These are phyloP conservation scores for Stagonosporopsis rhizophila DNA, from an alignment of 2,329 filamentous ascomycete species.

Conservation along the genomic window DNA sequence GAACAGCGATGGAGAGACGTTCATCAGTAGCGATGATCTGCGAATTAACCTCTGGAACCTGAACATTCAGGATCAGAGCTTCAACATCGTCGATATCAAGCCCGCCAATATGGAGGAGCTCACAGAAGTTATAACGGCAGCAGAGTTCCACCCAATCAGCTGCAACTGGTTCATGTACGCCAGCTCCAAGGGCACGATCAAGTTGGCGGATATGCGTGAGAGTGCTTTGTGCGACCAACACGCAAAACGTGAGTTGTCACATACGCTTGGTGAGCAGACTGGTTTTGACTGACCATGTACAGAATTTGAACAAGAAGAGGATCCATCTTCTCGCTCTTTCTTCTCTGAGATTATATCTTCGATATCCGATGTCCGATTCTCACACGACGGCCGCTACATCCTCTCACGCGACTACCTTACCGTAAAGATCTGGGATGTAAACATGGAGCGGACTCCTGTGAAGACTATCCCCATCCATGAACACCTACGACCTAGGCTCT, in stretches of 20 bases:
- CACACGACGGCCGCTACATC: slow-evolving; percentile 94
- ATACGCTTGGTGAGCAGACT: not conserved
- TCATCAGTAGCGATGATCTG: slow-evolving; percentile 97
- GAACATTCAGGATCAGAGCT: slow-evolving; percentile 99
- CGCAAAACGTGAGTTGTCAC: slow-evolving; percentile 76
- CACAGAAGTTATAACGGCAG: slow-evolving; percentile 97
- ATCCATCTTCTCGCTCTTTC: slow-evolving; percentile 94
- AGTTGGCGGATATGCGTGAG: slow-evolving; percentile 97
- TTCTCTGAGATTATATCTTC: slow-evolving; percentile 99
- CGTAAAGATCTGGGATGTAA: slow-evolving; percentile 99
- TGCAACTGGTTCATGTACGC: slow-evolving; percentile 99
- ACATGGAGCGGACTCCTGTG: slow-evolving; percentile 96
- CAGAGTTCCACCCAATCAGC: slow-evolving; percentile 94
- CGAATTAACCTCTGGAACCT: slow-evolving; percentile 99
- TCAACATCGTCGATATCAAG: slow-evolving; percentile 99
- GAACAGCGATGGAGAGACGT: slow-evolving; percentile 98
- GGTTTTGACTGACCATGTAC: slow-evolving; percentile 3
- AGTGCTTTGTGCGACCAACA: slow-evolving; percentile 96
- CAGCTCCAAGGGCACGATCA: slow-evolving; percentile 98
- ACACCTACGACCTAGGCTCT: slow-evolving; percentile 89
- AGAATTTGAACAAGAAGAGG: slow-evolving; percentile 99
- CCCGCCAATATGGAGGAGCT: slow-evolving; percentile 99
- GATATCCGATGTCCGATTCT: slow-evolving; percentile 98
- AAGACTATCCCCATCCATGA: slow-evolving; percentile 99
- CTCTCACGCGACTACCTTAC: slow-evolving; percentile 97